These are phyloP conservation scores for Fusarium agapanthi DNA, from an alignment of 2,329 filamentous ascomycete species.

Conservation along the genomic window DNA sequence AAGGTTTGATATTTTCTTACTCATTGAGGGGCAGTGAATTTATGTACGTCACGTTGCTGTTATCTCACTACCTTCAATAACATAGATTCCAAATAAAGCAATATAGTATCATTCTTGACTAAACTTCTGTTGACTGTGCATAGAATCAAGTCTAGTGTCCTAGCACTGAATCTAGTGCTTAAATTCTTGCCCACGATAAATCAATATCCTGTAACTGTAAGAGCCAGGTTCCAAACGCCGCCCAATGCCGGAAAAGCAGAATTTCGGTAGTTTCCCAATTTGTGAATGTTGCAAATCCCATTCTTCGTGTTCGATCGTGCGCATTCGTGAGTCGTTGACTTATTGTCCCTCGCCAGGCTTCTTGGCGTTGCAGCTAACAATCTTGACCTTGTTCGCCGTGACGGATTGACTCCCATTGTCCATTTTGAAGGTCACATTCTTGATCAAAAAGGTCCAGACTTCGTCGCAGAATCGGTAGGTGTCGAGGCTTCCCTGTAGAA, in stretches of 20 bases:
- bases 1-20: background rate
- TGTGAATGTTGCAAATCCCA: slow-evolving; percentile 6
- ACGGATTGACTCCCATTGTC: slow-evolving; percentile 79
- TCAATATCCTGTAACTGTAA: slow-evolving; percentile 10
- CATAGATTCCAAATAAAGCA: background rate
- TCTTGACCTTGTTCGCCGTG: slow-evolving; percentile 93
- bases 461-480: slow-evolving; percentile 99
- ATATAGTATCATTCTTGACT: slow-evolving; percentile 15
- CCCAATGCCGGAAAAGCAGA: slow-evolving; percentile 38
- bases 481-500: slow-evolving; percentile 86
- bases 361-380: slow-evolving; percentile 97
- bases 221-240: slow-evolving; percentile 31
- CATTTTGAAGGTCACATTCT: slow-evolving; percentile 98
- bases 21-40: background rate
- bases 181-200: background rate
- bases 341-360: slow-evolving; percentile 55
- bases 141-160: background rate
- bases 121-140: background rate
- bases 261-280: slow-evolving; percentile 30
- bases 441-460: slow-evolving; percentile 99
- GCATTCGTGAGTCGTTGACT: background rate
- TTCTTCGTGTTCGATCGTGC: background rate
- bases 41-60: background rate
- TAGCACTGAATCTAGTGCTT: background rate
- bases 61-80: background rate